Evolutionary conservation across 805 yeast species (phyloP), one percentile per base, ranked within the genome.

Genomic region (Myxozyma geophila): DNA sequence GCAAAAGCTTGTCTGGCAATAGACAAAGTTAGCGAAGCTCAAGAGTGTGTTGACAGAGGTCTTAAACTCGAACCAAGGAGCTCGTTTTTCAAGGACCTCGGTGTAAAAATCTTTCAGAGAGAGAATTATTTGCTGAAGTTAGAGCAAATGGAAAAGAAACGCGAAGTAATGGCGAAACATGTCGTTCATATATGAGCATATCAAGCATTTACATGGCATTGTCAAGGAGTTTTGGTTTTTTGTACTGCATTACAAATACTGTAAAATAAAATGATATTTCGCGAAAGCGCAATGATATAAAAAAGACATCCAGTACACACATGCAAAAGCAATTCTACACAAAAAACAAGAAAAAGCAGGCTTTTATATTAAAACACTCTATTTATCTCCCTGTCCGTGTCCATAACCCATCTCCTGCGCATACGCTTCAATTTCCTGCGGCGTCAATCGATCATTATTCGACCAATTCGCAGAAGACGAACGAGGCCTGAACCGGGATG

Each of bases 1-100:
- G 93, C 90, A 0, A 88, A 83, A 72, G 97, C 98, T 0, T 89
- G 89, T 67, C 79, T 85, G 59, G 82, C 83, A 0, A 80, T 95
- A 6, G 88, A 83, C 35, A 83, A 83, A 69, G 81, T 79, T 58
- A 90, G 88, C 21, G 98, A 93, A 71, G 90, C 93, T 6, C 77
- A 79, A 50, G 85, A 84, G 62, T 82, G 92, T 7, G 75, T 87
- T 58, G 78, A 82, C 43, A 89, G 88, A 71, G 96, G 92, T 0
- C 73, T 86, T 52, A 76, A 80, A 4, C 70, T 88, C 36, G 96
- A 89, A 60, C 75, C 83, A 0, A 81, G 80, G 12, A 89, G 89
- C 71, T 77, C 76, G 33, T 83, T 90, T 0, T 79, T 92, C 7
- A 74, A 79, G 49, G 77, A 77, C 0, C 73, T 90, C 2, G 67